Evolutionary conservation across 2,329 filamentous ascomycete species (phyloP), one percentile per base, ranked within the genome.

Genomic region (Cercospora berteroae): DNA sequence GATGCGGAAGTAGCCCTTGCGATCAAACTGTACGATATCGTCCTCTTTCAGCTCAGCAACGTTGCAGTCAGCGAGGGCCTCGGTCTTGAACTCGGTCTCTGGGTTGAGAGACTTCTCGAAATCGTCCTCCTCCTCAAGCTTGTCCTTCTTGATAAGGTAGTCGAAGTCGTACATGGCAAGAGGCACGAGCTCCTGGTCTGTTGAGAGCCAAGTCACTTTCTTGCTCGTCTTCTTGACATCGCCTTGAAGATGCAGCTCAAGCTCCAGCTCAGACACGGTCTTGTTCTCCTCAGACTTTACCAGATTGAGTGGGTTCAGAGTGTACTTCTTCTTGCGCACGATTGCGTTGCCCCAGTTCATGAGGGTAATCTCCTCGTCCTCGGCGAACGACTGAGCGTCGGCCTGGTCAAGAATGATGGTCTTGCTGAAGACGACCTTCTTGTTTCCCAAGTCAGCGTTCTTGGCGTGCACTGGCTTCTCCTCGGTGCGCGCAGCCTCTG

Each of bases 341-440:
- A 93, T 87, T 12, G 91, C 92, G 76, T 96, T 96, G 74, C 94
- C 95, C 94, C 94, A 98, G 79, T 91, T 91, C 94, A 97, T 97
- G 50, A 97, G 85, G 0, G 94, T 97, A 75, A 98, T 92, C 80
- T 97, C 94, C 82, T 98, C 94, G 76, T 90, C 89, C 68, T 90
- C 85, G 74, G 88, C 90, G 81, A 97, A 96, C 27, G 86, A 86
- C 78, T 90, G 89, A 69, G 90, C 92, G 75, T 98, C 94, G 56
- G 86, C 90, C 80, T 97, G 94, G 77, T 97, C 94, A 62, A 98
- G 83, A 68, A 95, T 83, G 71, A 97, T 84, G 69, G 89, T 86
- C 66, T 86, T 86, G 77, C 90, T 91, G 79, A 90, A 96, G 27
- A 88, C 85, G 5, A 97, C 92, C 81, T 92, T 91, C 86, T 97